Evolutionary conservation across 2,329 filamentous ascomycete species (phyloP).

Genomic region (Simplicillium sp.): DNA sequence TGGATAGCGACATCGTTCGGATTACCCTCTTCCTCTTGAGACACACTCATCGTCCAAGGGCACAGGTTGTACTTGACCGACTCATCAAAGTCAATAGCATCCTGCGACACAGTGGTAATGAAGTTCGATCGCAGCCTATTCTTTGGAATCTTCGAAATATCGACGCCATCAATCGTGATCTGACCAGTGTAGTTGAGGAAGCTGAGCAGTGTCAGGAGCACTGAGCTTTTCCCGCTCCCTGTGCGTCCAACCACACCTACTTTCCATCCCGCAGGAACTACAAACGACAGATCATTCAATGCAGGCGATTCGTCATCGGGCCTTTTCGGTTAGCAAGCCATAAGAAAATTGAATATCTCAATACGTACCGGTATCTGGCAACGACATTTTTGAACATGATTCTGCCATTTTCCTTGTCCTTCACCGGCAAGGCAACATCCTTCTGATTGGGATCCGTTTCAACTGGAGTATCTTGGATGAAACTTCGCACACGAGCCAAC

Average conservation of each 20-base stretch:
- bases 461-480: too few species aligned
- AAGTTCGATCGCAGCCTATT: not conserved
- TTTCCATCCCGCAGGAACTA: too few species aligned
- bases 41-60: not conserved
- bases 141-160: not conserved
- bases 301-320: not conserved
- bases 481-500: too few species aligned
- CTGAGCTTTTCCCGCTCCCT: not conserved
- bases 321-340: too few species aligned
- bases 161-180: not conserved
- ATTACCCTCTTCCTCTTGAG: not conserved
- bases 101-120: not conserved
- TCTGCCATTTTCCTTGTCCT: too few species aligned
- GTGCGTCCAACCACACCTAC: not conserved
- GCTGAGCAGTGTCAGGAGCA: not conserved
- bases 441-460: too few species aligned
- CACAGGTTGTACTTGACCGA: not conserved
- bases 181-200: not conserved
- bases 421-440: too few species aligned
- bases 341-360: too few species aligned
- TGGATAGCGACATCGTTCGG: not conserved
- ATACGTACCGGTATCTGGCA: too few species aligned
- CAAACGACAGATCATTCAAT: too few species aligned
- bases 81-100: not conserved
- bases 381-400: too few species aligned